Conservation (phyloP, 208 protist species). For the Angomonas deanei region DNA sequence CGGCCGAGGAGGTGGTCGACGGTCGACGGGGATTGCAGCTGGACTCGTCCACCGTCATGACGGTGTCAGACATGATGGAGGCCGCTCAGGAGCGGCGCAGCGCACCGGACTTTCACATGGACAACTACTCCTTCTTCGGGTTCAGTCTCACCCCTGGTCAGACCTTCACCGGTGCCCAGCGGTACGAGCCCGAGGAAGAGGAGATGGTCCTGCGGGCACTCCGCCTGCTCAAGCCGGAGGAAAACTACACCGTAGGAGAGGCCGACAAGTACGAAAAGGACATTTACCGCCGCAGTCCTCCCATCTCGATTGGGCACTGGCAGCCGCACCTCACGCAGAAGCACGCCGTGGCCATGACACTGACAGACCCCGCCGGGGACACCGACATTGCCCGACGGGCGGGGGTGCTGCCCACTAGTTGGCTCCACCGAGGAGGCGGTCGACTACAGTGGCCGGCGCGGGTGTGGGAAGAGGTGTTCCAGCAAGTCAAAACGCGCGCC, state of each 20-base stretch:
- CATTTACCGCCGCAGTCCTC: constrained; percentile 15
- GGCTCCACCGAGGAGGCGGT: constrained; percentile 39
- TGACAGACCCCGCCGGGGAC: constrained; percentile 47
- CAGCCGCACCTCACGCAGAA: constrained; percentile 24
- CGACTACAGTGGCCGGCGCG: constrained; percentile 29
- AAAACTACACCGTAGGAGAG: constrained; percentile 14
- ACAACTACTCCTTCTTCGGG: constrained; percentile 39
- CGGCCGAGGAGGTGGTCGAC: constrained; percentile 4
- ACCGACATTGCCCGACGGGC: constrained; percentile 42
- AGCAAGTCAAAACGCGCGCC: constrained; percentile 11
- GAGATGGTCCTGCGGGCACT: constrained; percentile 14
- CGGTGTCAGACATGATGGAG: neutral
- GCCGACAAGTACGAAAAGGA: constrained; percentile 5
- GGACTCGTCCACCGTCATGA: neutral
- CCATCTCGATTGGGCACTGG: constrained; percentile 41
- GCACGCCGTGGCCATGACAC: constrained; percentile 13
- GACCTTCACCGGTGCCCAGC: constrained; percentile 23
- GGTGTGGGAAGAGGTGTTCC: constrained; percentile 4
- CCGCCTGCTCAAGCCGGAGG: constrained; percentile 12
- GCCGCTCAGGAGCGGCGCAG: neutral
- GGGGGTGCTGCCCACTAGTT: constrained; percentile 19
- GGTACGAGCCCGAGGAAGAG: constrained; percentile 15
- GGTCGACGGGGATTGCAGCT: neutral
- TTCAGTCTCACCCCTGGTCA: constrained; percentile 23
- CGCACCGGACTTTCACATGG: constrained; percentile 27